Evolutionary conservation across 2,329 filamentous ascomycete species (phyloP).

Genomic region (Aspergillus spinulosporus): DNA sequence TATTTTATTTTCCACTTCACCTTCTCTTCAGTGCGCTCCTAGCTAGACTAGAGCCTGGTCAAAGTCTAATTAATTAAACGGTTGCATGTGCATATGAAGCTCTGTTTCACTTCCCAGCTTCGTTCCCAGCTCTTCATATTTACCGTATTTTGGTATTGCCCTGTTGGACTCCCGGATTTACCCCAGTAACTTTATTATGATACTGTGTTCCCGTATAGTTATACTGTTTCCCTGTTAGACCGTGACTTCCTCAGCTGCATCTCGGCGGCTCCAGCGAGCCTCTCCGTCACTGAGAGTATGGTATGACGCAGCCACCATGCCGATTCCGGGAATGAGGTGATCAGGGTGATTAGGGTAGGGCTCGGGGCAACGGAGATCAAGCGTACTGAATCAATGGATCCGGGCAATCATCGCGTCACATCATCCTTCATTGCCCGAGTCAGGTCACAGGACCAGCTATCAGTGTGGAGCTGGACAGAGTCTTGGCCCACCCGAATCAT

Average conservation of each 20-base stretch:
- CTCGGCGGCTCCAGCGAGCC: too few relatives aligned
- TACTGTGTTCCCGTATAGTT: background rate
- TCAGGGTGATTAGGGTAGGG: background rate
- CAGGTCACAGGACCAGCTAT: background rate
- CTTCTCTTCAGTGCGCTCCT: background rate
- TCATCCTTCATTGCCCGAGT: background rate
- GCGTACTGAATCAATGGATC: background rate
- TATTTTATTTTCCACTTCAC: background rate
- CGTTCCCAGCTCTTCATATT: too few relatives aligned
- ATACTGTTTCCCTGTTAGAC: too few relatives aligned
- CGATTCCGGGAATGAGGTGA: background rate
- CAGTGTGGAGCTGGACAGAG: background rate
- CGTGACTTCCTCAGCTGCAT: too few relatives aligned
- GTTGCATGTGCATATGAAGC: too few relatives aligned
- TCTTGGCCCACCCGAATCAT: background rate
- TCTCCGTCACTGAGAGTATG: too few relatives aligned
- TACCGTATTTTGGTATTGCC: too few relatives aligned
- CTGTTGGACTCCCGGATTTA: background rate
- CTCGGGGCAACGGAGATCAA: background rate
- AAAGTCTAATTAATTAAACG: background rate
- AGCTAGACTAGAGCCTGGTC: background rate
- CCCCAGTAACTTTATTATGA: too few relatives aligned
- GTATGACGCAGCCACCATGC: background rate
- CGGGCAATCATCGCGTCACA: background rate
- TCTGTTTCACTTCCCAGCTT: too few relatives aligned